Evolutionary conservation across 257 asterid genomes (phyloP), one percentile per base, ranked within the genome.

Genomic region (Agastache rugosa): DNA sequence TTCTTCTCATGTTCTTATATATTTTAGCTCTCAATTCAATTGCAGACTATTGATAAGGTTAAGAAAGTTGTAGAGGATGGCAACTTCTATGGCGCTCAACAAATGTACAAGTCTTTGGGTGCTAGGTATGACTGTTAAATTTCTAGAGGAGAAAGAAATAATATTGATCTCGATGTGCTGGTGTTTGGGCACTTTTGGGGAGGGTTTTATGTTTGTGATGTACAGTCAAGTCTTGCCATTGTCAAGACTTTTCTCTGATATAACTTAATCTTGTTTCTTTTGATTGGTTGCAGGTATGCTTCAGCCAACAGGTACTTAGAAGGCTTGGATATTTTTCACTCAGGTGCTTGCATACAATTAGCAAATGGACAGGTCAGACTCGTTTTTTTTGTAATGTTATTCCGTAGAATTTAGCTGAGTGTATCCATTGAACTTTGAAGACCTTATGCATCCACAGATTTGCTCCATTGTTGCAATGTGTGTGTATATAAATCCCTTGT

Each of bases 71-170:
- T 85, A 4, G 88, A 89, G 22, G 93, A 88, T n/a, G 97, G 98
- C 65, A 88, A 90, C 87, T 86, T 78, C 84, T 92, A 95, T 83
- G 99, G 97, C 60, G 99, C 99, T 77, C 99, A 90, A 76, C 99
- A 95, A 86, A 89, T 95, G 98, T 89, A 92, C 58, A 95, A 95
- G 78, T 90, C 99, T 71, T 69, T 85, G 63, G 88, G 97, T 75
- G 92, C 94, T 6, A 90, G 99, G 99, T 94, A 79, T 71, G 42
- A 50, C 15, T 20, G 15, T 20, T 60, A 16, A 64, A 63, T 69
- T 51, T 55, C 34, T 22, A 20, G n/a, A 5, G 78, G 82, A 11
- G 89, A 81, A n/a, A 87, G 80, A 29, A 27, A 8, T 53, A 77
- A 82, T 87, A 87, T 69, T 92, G 90, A 50, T 84, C 87, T 77